Conservation (phyloP, 139 green algal genomes). For the Chlamydomonas incerta region DNA sequence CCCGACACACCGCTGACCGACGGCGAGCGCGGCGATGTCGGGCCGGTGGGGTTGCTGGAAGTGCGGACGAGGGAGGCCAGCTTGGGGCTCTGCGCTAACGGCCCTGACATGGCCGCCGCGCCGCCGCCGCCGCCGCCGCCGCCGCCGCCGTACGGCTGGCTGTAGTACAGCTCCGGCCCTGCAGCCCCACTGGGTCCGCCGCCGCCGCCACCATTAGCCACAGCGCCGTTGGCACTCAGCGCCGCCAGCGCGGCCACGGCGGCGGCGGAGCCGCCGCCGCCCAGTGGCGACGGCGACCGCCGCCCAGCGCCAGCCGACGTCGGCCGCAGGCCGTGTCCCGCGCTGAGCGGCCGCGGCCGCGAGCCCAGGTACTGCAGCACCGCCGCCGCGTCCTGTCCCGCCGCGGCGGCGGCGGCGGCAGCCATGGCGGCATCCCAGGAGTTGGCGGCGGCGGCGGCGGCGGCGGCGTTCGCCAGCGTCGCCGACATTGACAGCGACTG, state of each 20-base stretch:
- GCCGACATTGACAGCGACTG: neutral
- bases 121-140: neutral
- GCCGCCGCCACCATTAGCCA: neutral
- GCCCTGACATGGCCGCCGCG: neutral
- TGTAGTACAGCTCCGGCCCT: neutral
- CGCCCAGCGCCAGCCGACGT: neutral
- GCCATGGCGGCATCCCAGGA: constrained; percentile 16
- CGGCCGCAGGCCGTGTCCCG: neutral
- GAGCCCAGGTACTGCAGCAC: neutral
- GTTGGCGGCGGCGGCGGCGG: neutral
- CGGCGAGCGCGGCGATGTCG: neutral
- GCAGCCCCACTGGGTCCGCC: neutral
- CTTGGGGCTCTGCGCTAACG: neutral
- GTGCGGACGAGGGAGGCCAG: neutral
- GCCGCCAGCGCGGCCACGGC: neutral
- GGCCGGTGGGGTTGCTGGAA: neutral
- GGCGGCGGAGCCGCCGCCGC: neutral
- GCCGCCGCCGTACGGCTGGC: neutral
- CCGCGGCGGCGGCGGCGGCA: constrained; percentile 4
- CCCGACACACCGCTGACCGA: neutral
- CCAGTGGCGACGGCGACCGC: constrained; percentile 22
- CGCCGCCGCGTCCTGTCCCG: neutral
- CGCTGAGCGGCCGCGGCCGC: constrained; percentile 12
- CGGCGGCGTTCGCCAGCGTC: neutral
- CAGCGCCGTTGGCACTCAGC: neutral